Evolutionary conservation across 1,284 basidiomycete species (phyloP), one percentile per base, ranked within the genome.

Genomic region (Vanrija pseudolonga): DNA sequence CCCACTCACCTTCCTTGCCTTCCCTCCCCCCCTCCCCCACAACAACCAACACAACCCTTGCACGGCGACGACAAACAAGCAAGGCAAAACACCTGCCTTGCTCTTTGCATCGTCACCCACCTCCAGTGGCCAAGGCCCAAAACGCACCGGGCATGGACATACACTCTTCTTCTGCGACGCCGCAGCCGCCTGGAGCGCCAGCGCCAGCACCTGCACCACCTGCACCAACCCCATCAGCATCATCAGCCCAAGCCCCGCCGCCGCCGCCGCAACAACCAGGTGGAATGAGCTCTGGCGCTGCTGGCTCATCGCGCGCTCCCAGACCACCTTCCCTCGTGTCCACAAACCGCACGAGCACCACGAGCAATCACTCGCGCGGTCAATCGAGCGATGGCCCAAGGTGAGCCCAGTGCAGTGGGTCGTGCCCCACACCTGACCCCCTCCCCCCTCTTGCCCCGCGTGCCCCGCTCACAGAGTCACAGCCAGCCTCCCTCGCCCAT

Each of bases 401-500:
- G 46, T 47, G 39, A 36, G 46, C 39, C 36, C 46, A 39, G n/a
- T n/a, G n/a, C n/a, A n/a, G n/a, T n/a, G n/a, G n/a, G n/a, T n/a
- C n/a, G n/a, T n/a, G n/a, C n/a, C 18, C 36, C 18, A 39, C 20
- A 18, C n/a, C 22, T 14, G 22, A 6, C 19, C 3, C 40, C 40
- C 40, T 42, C 40, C 19, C 12, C 12, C 24, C 9, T 23, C 41
- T 7, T 37, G 17, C 32, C 17, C 7, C n/a, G n/a, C n/a, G 19
- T 7, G 11, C 39, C n/a, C 17, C 39, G 45, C 50, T 39, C 8
- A 45, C 50, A 17, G 23, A 28, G n/a, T 18, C 23, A 32, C 48
- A 64, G 65, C 39, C 57, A 57, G 45, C 66, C 66, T 3, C 58
- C 65, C 7, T 69, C 67, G 9, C 71, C 71, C 8, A 69, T 73